A percentile compares a stretch with the other conserved stretches of the same genome.
Conservation (phyloP, 176 grass and related monocot genomes). For the Paspalum vaginatum region DNA sequence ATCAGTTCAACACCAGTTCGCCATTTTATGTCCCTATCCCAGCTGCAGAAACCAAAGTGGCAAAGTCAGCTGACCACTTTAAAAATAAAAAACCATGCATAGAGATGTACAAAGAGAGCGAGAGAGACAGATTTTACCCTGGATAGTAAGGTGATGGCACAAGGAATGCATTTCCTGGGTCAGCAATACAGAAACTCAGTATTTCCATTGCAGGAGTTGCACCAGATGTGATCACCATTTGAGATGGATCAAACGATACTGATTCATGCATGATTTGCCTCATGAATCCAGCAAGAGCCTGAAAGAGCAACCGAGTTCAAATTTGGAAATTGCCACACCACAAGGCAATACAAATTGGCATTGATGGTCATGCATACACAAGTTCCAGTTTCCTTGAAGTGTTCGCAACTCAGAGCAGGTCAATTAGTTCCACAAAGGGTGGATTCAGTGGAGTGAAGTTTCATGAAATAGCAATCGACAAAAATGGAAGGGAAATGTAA, state of each 20-base stretch:
- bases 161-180: constrained; percentile 95
- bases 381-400: neutral
- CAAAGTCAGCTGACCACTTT: neutral
- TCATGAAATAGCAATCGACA: neutral
- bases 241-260: constrained; percentile 74
- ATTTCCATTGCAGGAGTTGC: constrained; percentile 93
- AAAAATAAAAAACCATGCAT: neutral
- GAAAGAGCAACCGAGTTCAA: constrained; percentile 36
- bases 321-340: constrained; percentile 11
- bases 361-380: neutral
- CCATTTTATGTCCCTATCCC: constrained; percentile 94
- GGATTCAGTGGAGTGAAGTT: neutral
- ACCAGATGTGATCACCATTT: constrained; percentile 86
- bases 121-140: constrained; percentile 54
- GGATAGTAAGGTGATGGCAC: constrained; percentile 98
- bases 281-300: constrained; percentile 96
- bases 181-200: constrained; percentile 90
- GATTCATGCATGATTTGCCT: constrained; percentile 70
- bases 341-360: neutral
- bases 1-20: constrained; percentile 87
- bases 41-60: constrained; percentile 50
- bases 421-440: neutral
- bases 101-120: neutral
- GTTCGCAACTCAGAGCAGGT: neutral
- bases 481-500: neutral